Conservation (phyloP, 2,329 filamentous ascomycete species). For the Calonectria pteridis region DNA sequence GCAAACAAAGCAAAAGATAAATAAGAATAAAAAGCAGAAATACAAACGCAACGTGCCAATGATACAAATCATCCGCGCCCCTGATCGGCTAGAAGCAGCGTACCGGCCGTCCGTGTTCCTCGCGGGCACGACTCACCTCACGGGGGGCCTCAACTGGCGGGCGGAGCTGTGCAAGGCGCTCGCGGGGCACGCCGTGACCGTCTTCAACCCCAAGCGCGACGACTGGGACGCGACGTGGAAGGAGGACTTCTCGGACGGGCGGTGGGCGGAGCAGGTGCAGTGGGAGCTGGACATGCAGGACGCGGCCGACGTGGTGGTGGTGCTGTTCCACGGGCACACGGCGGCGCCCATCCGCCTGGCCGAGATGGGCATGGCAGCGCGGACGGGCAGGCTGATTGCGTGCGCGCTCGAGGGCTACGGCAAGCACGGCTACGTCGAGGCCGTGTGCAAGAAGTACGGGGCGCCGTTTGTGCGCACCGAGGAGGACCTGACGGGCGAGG, state of each 20-base stretch:
- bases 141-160: slow-evolving; percentile 63
- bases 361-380: slow-evolving; percentile 69
- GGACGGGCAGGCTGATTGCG: slow-evolving; percentile 61
- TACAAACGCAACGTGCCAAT: neutral
- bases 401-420: slow-evolving; percentile 64
- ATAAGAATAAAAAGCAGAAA: neutral
- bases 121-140: slow-evolving; percentile 66
- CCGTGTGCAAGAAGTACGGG: slow-evolving; percentile 64
- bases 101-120: slow-evolving; percentile 62
- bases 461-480: slow-evolving; percentile 59
- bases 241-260: slow-evolving; percentile 60
- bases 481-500: slow-evolving; percentile 53
- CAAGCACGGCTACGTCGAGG: slow-evolving; percentile 72
- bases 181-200: slow-evolving; percentile 59
- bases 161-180: slow-evolving; percentile 56
- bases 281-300: slow-evolving; percentile 74
- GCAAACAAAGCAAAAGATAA: neutral
- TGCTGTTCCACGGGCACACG: slow-evolving; percentile 67
- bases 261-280: slow-evolving; percentile 65
- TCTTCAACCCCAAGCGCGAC: slow-evolving; percentile 68
- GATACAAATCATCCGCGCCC: slow-evolving; percentile 20
- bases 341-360: slow-evolving; percentile 69
- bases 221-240: slow-evolving; percentile 68
- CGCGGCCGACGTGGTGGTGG: slow-evolving; percentile 63
- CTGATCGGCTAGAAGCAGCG: neutral